Percentiles rank a stretch among this genome's conserved stretches.
phyloP scores from a whole-genome alignment of 495 filamentous ascomycete genomes.

The Aspergillus bertholletiae region DNA sequence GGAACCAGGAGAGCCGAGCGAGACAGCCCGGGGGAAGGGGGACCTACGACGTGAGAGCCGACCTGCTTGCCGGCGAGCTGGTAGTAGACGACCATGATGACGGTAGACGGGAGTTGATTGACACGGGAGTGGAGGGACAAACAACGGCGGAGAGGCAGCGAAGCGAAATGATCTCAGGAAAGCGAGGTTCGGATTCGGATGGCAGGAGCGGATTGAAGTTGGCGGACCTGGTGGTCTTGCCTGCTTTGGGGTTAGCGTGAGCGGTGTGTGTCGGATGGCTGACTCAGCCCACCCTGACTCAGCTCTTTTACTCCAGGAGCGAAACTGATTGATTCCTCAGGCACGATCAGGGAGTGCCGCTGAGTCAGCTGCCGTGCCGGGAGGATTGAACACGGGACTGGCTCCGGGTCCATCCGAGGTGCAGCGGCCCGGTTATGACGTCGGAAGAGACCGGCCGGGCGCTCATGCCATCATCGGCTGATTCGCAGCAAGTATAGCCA shows the following conservation, averaged over 20 bases:
- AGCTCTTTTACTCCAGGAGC: too few species aligned
- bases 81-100: slow-evolving; percentile 86
- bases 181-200: too few species aligned
- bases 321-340: too few species aligned
- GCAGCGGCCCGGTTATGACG: slow-evolving; percentile 2
- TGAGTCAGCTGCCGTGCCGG: slow-evolving; percentile 7
- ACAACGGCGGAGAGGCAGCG: slow-evolving; percentile 20
- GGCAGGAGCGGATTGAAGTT: slow-evolving; percentile 3
- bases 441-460: neutral
- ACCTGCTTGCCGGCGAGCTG: slow-evolving; percentile 82
- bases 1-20: slow-evolving; percentile 8
- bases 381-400: too few species aligned
- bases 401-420: slow-evolving; percentile 17
- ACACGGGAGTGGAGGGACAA: too few species aligned
- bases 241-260: too few species aligned
- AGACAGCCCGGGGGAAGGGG: slow-evolving; percentile 1
- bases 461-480: neutral
- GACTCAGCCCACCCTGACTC: too few species aligned
- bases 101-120: slow-evolving; percentile 28
- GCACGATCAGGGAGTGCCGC: neutral
- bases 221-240: too few species aligned
- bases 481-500: neutral
- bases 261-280: slow-evolving; percentile 11
- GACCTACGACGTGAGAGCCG: slow-evolving; percentile 88
- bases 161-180: slow-evolving; percentile 9